A percentile compares a stretch with the other conserved stretches of the same genome.
phyloP scores from a whole-genome alignment of 2,329 filamentous ascomycete genomes.

The Neopestalotiopsis sp. region DNA sequence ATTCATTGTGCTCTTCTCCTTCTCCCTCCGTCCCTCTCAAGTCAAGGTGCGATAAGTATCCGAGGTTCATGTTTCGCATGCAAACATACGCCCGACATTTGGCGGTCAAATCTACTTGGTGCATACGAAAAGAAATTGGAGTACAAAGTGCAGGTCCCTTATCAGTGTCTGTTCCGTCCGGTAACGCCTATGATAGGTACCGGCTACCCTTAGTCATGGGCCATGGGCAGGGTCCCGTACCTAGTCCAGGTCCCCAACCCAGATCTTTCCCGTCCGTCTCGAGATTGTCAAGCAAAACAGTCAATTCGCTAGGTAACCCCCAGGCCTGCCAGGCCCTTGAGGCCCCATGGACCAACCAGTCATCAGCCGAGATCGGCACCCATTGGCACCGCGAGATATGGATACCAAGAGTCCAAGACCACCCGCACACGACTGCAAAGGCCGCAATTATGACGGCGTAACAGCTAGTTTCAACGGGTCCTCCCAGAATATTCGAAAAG shows the following conservation, averaged over 20 bases:
- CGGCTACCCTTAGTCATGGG: not conserved
- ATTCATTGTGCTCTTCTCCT: too few relatives aligned
- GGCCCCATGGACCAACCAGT: not conserved
- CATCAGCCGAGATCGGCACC: not conserved
- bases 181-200: slow-evolving; percentile 1
- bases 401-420: not conserved
- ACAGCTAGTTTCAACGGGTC: slow-evolving; percentile 4
- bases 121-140: slow-evolving; percentile 10
- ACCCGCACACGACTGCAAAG: not conserved
- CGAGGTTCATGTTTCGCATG: not conserved
- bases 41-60: not conserved
- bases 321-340: too few relatives aligned
- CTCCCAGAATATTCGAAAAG: not conserved
- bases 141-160: slow-evolving; percentile 2
- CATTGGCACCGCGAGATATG: not conserved
- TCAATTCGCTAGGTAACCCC: not conserved
- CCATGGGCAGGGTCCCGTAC: not conserved
- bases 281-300: slow-evolving; percentile 1
- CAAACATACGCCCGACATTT: not conserved
- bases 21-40: not conserved
- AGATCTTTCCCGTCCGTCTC: not conserved
- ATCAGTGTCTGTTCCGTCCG: slow-evolving; percentile 4
- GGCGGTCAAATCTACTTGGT: slow-evolving; percentile 2
- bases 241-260: not conserved
- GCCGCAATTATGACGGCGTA: slow-evolving; percentile 3